phyloP scores from a whole-genome alignment of 768 basidiomycete species.

The Leucogyrophana mollusca region DNA sequence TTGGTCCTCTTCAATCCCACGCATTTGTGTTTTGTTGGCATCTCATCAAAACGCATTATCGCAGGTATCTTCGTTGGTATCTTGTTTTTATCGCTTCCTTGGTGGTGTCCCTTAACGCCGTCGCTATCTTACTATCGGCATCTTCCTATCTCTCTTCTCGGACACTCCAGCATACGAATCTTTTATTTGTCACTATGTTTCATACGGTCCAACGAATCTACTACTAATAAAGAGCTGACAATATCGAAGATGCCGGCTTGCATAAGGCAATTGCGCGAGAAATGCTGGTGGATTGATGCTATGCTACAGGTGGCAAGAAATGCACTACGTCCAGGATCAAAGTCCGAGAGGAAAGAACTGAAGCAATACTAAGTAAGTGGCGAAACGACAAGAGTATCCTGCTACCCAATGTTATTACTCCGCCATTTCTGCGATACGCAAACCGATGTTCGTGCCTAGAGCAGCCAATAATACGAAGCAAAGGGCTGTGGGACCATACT shows the following conservation, averaged over 20 bases:
- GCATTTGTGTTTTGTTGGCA: neutral
- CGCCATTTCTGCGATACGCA: slow-evolving; percentile 60
- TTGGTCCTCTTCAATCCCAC: slow-evolving; percentile 10
- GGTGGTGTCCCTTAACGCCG: slow-evolving; percentile 21
- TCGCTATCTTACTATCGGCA: slow-evolving; percentile 7
- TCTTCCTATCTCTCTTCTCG: slow-evolving; percentile 4
- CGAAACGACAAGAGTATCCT: neutral
- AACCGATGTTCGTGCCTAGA: slow-evolving; percentile 70
- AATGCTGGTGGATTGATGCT: too few relatives aligned
- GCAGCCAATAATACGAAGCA: slow-evolving; percentile 69
- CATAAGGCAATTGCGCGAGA: neutral
- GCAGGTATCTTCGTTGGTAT: slow-evolving; percentile 15
- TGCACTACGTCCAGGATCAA: too few relatives aligned
- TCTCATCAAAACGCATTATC: slow-evolving; percentile 14
- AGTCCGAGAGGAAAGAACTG: neutral
- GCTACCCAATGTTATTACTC: neutral
- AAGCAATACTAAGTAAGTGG: neutral
- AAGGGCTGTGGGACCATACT: slow-evolving; percentile 78
- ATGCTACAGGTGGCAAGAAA: too few relatives aligned
- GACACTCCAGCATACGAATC: slow-evolving; percentile 19
- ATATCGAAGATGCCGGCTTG: neutral
- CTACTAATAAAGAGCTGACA: slow-evolving; percentile 20
- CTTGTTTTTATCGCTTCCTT: slow-evolving; percentile 11
- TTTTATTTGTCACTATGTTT: slow-evolving; percentile 23
- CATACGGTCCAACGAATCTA: slow-evolving; percentile 21